phyloP scores from a whole-genome alignment of 2,329 filamentous ascomycete species.

The Aureobasidium sp. region DNA sequence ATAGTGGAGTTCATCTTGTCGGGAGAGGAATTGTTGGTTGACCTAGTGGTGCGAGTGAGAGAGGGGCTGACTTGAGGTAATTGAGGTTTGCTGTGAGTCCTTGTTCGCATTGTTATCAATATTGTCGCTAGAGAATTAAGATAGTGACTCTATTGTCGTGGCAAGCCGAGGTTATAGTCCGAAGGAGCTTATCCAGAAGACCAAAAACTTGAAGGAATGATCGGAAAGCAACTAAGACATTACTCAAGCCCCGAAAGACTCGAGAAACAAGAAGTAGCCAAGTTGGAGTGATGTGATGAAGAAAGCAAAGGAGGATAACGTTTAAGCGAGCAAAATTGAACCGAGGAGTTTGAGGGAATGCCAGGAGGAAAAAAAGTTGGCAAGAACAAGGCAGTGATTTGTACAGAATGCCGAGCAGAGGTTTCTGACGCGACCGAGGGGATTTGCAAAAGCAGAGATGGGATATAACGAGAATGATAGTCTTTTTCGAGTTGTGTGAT shows the following conservation, averaged over 20 bases:
- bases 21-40: not conserved
- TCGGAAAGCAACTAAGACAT: not conserved
- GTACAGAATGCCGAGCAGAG: no score
- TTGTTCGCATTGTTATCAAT: not conserved
- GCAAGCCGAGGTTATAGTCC: not conserved
- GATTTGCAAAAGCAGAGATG: not conserved
- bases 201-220: not conserved
- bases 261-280: not conserved
- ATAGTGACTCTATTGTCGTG: not conserved
- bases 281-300: not conserved
- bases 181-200: not conserved
- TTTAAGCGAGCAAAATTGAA: conserved; percentile 5
- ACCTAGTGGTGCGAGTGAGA: not conserved
- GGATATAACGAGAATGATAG: not conserved
- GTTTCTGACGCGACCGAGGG: not conserved
- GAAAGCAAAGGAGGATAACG: conserved; percentile 3
- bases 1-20: not conserved
- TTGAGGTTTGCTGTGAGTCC: conserved; percentile 2
- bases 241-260: not conserved
- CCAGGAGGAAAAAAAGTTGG: not conserved
- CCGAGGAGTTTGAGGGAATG: not conserved
- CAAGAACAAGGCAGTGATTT: not conserved
- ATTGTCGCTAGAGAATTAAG: not conserved
- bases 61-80: not conserved
- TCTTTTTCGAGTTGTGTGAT: conserved; percentile 10